phyloP scores from a whole-genome alignment of 2,329 filamentous ascomycete genomes.

The Aureobasidium sp. region DNA sequence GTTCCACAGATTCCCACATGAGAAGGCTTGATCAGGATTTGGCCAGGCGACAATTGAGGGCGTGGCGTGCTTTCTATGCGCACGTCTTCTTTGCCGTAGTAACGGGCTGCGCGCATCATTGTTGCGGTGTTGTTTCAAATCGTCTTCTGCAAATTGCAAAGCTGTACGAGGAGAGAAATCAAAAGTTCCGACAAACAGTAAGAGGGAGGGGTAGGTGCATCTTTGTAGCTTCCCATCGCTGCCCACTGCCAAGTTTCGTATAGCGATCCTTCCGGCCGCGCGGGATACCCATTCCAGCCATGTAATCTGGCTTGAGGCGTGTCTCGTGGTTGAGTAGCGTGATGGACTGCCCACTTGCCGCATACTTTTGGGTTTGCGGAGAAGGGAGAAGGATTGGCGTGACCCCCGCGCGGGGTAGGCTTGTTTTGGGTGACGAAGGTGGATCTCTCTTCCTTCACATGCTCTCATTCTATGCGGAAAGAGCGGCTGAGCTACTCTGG shows the following conservation, averaged over 20 bases:
- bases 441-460: not conserved
- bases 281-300: not conserved
- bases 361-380: not conserved
- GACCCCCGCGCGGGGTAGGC: not conserved
- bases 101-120: slow-evolving; percentile 48
- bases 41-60: slow-evolving; percentile 42
- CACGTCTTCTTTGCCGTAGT: slow-evolving; percentile 50
- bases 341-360: not conserved
- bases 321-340: not conserved
- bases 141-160: too few species aligned
- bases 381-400: not conserved
- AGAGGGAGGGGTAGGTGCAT: not conserved
- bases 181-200: too few species aligned
- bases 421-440: not conserved
- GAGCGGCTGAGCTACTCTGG: too few species aligned
- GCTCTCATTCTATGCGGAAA: not conserved
- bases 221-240: not conserved
- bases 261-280: not conserved
- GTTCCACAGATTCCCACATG: slow-evolving; percentile 10
- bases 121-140: not conserved
- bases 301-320: not conserved
- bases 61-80: slow-evolving; percentile 46
- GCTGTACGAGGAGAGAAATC: too few species aligned
- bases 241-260: not conserved
- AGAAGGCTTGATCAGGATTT: slow-evolving; percentile 33